phyloP scores from a whole-genome alignment of 2,329 filamentous ascomycete genomes.

The Shiraia bambusicola region DNA sequence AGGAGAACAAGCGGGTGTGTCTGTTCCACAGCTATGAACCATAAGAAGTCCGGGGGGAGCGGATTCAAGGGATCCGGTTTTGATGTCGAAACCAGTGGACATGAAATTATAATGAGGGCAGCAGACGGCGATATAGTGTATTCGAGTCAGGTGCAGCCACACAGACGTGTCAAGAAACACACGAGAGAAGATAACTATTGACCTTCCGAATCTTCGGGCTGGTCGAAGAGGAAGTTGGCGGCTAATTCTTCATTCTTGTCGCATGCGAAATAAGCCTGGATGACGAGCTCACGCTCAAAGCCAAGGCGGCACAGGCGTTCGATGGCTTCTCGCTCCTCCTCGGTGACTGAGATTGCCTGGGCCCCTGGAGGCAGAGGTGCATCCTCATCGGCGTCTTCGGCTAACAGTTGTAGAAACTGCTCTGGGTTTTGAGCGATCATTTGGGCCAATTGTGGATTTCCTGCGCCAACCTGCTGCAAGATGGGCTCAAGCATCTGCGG shows the following conservation, averaged over 20 bases:
- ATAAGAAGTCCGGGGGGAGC: slow-evolving; percentile 9
- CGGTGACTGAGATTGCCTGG: slow-evolving; percentile 86
- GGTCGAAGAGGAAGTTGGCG: slow-evolving; percentile 96
- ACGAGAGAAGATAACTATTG: slow-evolving; percentile 28
- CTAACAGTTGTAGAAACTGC: slow-evolving; percentile 85
- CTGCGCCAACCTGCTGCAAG: slow-evolving; percentile 89
- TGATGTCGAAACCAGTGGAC: slow-evolving; percentile 15
- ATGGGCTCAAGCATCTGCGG: slow-evolving; percentile 99
- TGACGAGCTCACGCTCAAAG: slow-evolving; percentile 88
- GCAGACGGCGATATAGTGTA: slow-evolving; percentile 19
- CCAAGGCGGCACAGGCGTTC: slow-evolving; percentile 91
- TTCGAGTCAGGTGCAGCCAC: slow-evolving; percentile 25
- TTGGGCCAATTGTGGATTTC: slow-evolving; percentile 91
- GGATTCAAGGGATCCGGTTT: slow-evolving; percentile 16
- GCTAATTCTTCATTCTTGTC: slow-evolving; percentile 99
- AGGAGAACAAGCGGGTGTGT: slow-evolving; percentile 5
- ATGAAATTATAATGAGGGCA: slow-evolving; percentile 27
- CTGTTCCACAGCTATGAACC: slow-evolving; percentile 10
- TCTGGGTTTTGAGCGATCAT: slow-evolving; percentile 90
- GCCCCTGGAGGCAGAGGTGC: slow-evolving; percentile 82
- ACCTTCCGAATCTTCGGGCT: slow-evolving; percentile 80
- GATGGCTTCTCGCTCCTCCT: slow-evolving; percentile 95
- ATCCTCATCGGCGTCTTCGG: slow-evolving; percentile 84
- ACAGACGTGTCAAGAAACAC: slow-evolving; percentile 19
- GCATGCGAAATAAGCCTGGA: slow-evolving; percentile 98